A percentile compares a stretch with the other conserved stretches of the same genome.
phyloP scores from a whole-genome alignment of 2,329 filamentous ascomycete species.

The Rhexocercosporidium sp. region DNA sequence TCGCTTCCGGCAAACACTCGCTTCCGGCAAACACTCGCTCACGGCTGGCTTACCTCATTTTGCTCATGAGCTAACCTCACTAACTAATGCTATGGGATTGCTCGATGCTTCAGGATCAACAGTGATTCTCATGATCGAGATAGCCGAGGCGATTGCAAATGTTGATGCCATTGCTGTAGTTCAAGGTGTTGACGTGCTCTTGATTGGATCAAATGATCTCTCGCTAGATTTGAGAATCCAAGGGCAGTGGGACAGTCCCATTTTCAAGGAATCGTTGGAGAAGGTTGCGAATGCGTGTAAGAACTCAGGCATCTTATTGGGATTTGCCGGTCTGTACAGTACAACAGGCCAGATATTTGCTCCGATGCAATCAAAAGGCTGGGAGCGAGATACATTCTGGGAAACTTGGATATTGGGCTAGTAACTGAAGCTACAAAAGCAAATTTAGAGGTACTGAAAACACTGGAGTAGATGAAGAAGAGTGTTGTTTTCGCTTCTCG shows the following conservation, averaged over 20 bases:
- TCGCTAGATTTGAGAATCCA: constrained; percentile 37
- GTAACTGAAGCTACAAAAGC: background rate
- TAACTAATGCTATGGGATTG: constrained; percentile 20
- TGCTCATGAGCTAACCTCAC: constrained; percentile 19
- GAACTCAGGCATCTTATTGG: background rate
- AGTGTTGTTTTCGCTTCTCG: background rate
- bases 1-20: constrained; percentile 35
- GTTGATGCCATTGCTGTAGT: constrained; percentile 43
- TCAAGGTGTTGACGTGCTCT: constrained; percentile 40
- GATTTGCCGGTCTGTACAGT: background rate
- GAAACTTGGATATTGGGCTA: background rate
- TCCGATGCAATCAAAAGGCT: background rate
- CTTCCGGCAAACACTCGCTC: constrained; percentile 36
- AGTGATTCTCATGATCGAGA: constrained; percentile 35
- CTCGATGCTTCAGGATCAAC: constrained; percentile 23
- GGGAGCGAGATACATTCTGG: background rate
- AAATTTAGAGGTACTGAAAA: background rate
- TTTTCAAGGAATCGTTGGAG: constrained; percentile 29
- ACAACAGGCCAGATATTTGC: background rate
- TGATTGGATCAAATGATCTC: constrained; percentile 43
- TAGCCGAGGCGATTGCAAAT: constrained; percentile 31
- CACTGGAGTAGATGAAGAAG: background rate
- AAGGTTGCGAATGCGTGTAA: constrained; percentile 24
- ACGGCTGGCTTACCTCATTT: constrained; percentile 36
- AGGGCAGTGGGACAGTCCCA: constrained; percentile 30